phyloP scores from a whole-genome alignment of 305 asterid species.

The Fraxinus xanthoxyloides region DNA sequence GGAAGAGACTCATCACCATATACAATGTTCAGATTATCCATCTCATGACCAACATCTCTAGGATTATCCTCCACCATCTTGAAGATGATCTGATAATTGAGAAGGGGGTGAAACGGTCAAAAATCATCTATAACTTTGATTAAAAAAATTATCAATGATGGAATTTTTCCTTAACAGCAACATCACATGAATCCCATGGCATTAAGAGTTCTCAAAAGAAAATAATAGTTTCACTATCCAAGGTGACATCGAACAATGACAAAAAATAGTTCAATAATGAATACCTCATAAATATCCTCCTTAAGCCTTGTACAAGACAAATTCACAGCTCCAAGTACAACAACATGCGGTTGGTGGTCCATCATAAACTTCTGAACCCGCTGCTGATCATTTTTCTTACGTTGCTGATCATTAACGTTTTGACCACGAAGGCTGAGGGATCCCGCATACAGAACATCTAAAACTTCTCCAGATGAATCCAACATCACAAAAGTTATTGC shows the following conservation, averaged over 20 bases:
- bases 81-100: constrained; percentile 69
- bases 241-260: background rate
- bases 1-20: constrained; percentile 98
- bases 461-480: constrained; percentile 95
- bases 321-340: constrained; percentile 90
- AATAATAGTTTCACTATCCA: constrained; percentile 7
- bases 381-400: constrained; percentile 94
- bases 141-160: background rate
- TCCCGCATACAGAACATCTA: constrained; percentile 84
- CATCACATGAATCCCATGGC: background rate
- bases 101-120: constrained; percentile 20
- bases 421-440: constrained; percentile 86
- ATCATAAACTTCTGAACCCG: constrained; percentile 91
- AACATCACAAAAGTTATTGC: constrained; percentile 94
- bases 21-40: constrained; percentile 87
- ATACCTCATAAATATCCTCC: constrained; percentile 96
- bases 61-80: constrained; percentile 99
- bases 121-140: constrained; percentile 10
- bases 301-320: constrained; percentile 84
- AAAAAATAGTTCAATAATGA: constrained; percentile 5
- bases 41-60: constrained; percentile 91
- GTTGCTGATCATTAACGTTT: constrained; percentile 83
- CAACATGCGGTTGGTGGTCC: constrained; percentile 97
- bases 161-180: background rate
- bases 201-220: background rate